Percentiles rank a stretch among this genome's conserved stretches.
These are phyloP conservation scores for Nitzschia sp. DNA, from an alignment of 108 stramenopile species.

Conservation along the genomic window DNA sequence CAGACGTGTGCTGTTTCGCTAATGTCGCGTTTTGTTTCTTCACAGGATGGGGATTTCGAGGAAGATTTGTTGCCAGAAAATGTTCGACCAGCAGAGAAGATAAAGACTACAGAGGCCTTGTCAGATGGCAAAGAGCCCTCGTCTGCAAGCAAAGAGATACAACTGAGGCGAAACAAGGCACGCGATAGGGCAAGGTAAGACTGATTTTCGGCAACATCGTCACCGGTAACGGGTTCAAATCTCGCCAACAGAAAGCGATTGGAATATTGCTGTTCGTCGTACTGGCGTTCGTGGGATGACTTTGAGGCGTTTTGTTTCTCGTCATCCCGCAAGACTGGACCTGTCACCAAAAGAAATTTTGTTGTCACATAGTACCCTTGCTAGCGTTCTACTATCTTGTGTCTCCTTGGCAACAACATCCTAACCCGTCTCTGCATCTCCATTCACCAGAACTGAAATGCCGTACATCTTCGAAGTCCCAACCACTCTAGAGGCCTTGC, in stretches of 20 bases:
- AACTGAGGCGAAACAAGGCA: slow-evolving; percentile 68
- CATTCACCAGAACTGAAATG: slow-evolving; percentile 60
- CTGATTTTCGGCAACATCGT: too few species aligned
- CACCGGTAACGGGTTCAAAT: slow-evolving; percentile 21
- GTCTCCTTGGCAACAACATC: slow-evolving; percentile 88
- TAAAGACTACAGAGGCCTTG: too few species aligned
- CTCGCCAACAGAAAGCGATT: slow-evolving; percentile 13
- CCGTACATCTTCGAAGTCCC: slow-evolving; percentile 93
- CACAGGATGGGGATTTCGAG: slow-evolving; percentile 90
- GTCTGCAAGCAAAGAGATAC: slow-evolving; percentile 29
- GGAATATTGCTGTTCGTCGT: slow-evolving; percentile 9
- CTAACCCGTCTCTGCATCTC: background rate
- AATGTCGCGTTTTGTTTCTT: too few species aligned
- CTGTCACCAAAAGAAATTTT: slow-evolving; percentile 1
- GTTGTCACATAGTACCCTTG: slow-evolving; percentile 82
- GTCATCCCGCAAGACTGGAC: slow-evolving; percentile 16
- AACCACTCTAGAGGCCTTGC: slow-evolving; percentile 83
- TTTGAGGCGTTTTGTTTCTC: slow-evolving; percentile 32
- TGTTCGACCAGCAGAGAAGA: slow-evolving; percentile 50
- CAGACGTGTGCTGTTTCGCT: too few species aligned
- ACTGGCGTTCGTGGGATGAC: slow-evolving; percentile 20
- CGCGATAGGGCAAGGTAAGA: slow-evolving; percentile 77
- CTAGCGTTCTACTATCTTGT: slow-evolving; percentile 51
- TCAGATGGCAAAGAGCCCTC: too few species aligned
- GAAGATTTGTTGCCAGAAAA: slow-evolving; percentile 69